Evolutionary conservation across 495 filamentous ascomycete species (phyloP).

Genomic region (Trichoderma orchidacearum): DNA sequence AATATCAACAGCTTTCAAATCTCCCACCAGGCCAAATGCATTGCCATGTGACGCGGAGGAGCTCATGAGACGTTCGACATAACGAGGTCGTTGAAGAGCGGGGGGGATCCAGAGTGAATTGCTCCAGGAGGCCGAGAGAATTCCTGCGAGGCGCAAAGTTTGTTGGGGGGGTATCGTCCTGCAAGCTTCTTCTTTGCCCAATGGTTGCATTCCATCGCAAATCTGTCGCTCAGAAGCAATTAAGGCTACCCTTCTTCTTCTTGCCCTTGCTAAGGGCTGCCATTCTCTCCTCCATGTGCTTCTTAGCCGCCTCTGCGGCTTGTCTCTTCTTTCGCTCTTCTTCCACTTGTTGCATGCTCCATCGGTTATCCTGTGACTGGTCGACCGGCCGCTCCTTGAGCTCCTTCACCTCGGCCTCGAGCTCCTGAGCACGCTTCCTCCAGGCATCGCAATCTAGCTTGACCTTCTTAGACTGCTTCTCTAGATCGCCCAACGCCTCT

Average conservation of each 20-base stretch:
- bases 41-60: neutral
- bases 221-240: conserved; percentile 69
- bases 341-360: conserved; percentile 84
- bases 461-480: conserved; percentile 70
- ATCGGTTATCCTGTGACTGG: conserved; percentile 43
- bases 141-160: neutral
- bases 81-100: neutral
- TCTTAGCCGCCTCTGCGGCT: conserved; percentile 77
- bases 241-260: conserved; percentile 91
- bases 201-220: neutral
- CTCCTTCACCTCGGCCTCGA: conserved; percentile 67
- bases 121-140: neutral
- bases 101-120: neutral
- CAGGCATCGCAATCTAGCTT: conserved; percentile 81
- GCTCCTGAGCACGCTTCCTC: conserved; percentile 63
- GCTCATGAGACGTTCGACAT: neutral
- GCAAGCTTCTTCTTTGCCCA: neutral
- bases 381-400: conserved; percentile 31
- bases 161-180: neutral
- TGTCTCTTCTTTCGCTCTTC: conserved; percentile 79
- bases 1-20: neutral
- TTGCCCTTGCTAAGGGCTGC: conserved; percentile 87
- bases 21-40: neutral
- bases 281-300: conserved; percentile 88
- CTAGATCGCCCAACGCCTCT: conserved; percentile 87